A percentile compares a stretch with the other conserved stretches of the same genome.
phyloP scores from a whole-genome alignment of 768 basidiomycete genomes.

The Psilocybe subaeruginosa region DNA sequence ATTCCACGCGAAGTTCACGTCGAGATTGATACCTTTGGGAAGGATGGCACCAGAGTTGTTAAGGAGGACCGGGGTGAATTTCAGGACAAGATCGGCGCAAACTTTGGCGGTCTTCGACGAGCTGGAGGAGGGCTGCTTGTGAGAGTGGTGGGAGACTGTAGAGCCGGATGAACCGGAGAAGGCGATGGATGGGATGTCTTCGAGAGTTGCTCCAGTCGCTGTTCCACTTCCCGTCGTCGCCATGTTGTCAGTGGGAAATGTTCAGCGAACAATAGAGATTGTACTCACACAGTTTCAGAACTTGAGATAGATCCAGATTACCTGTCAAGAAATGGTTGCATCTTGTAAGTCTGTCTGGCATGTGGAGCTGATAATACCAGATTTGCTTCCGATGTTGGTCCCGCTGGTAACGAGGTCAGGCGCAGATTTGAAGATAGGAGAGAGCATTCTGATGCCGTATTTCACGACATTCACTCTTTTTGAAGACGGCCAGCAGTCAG shows the following conservation, averaged over 20 bases:
- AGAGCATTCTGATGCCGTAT: slow-evolving; percentile 48
- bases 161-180: slow-evolving; percentile 45
- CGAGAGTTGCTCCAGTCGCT: slow-evolving; percentile 47
- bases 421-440: slow-evolving; percentile 40
- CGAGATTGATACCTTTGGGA: slow-evolving; percentile 43
- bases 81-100: slow-evolving; percentile 46
- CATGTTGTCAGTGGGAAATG: not conserved
- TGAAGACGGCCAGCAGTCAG: not conserved
- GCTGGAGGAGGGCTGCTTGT: slow-evolving; percentile 27
- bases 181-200: slow-evolving; percentile 53
- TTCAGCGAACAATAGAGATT: not conserved
- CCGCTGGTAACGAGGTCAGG: slow-evolving; percentile 51
- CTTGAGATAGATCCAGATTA: slow-evolving; percentile 34
- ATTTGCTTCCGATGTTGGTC: slow-evolving; percentile 49
- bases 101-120: slow-evolving; percentile 39
- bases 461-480: slow-evolving; percentile 31
- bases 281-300: slow-evolving; percentile 46
- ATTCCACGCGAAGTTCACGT: slow-evolving; percentile 53
- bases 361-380: not conserved
- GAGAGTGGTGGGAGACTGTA: slow-evolving; percentile 52
- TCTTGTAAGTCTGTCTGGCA: not conserved
- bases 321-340: slow-evolving; percentile 18
- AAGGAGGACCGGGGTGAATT: slow-evolving; percentile 39
- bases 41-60: slow-evolving; percentile 35
- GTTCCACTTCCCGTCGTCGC: slow-evolving; percentile 40